A percentile compares a stretch with the other conserved stretches of the same genome.
Conservation (phyloP, 192 early-diverging fungal genomes). For the Anaeromyces robustus region DNA sequence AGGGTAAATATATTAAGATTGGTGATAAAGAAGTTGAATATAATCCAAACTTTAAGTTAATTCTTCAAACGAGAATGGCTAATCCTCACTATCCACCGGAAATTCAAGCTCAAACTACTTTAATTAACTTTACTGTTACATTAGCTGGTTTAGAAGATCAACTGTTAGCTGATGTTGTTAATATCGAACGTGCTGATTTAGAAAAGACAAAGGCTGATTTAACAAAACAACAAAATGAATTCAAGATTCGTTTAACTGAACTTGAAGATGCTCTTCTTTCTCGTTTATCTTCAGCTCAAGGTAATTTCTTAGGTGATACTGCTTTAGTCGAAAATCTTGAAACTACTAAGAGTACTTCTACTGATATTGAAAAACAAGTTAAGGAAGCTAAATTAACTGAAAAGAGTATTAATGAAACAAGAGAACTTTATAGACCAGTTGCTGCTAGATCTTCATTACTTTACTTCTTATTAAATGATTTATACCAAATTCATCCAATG, state of each 20-base stretch:
- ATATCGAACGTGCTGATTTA: constrained; percentile 47
- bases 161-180: constrained; percentile 47
- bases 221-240: constrained; percentile 53
- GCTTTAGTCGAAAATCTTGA: constrained; percentile 48
- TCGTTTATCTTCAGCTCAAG: constrained; percentile 38
- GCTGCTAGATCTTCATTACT: constrained; percentile 43
- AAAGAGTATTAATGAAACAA: constrained; percentile 52
- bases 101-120: constrained; percentile 48
- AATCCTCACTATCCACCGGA: constrained; percentile 54
- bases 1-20: constrained; percentile 47
- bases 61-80: constrained; percentile 39
- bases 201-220: constrained; percentile 45
- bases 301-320: constrained; percentile 49
- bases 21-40: constrained; percentile 57
- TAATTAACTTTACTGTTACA: constrained; percentile 55
- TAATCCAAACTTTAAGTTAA: constrained; percentile 40
- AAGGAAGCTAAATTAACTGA: constrained; percentile 48
- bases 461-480: constrained; percentile 46
- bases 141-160: constrained; percentile 46
- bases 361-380: constrained; percentile 47
- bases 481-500: constrained; percentile 55
- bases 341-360: constrained; percentile 43
- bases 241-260: constrained; percentile 45
- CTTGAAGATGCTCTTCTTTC: constrained; percentile 44
- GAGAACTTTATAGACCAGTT: constrained; percentile 46